Base-by-base conservation (phyloP, 768 basidiomycete genomes). In the Leccinum olivaceopallidum region DNA sequence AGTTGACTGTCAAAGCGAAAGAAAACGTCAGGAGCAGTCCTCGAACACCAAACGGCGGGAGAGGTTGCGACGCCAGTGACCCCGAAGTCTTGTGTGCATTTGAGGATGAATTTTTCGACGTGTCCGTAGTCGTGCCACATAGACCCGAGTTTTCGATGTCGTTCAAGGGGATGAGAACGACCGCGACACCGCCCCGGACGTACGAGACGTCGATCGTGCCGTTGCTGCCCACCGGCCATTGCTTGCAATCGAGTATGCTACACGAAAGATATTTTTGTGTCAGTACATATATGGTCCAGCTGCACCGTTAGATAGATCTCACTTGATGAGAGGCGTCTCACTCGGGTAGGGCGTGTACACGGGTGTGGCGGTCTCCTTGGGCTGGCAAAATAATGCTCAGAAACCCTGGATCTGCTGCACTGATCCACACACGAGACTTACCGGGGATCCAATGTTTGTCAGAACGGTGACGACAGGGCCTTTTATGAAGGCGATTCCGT, bases 361-460 rank as follows among this genome's bases (percentile, higher is more conserved):
- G 3, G 84, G 77, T 54, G 85, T 78, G 63, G 79, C 85, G 24
- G 77, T 74, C 65, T 87, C 85, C 62, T 79, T 77, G 4, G 9
- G 86, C 87, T 86, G 65, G 22, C 2, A 4, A 4, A 56, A 67
- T 28, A 47, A 58, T 20, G 6, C 2, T 16, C 60, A 50, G 56
- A 22, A 48, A 53, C 7, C 47, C 30, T 6, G 24, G n/a, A 26
- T 20, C 32, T 13, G 30, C 12, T 48, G 22, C 44, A 48, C n/a
- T 39, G 50, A 49, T 39, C 16, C 39, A 42, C 39, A n/a, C 14
- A 16, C 6, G 6, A 64, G 49, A 44, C 60, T 47, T 69, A 89
- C 88, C 22, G 88, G 87, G 57, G 88, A 88, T 34, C 89, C 90
- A 61, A 90, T 83, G 73, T 87, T 90, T 22, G 88, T 91, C 63